phyloP scores from a whole-genome alignment of 805 yeast genomes.

The Nakazawaea holstii region DNA sequence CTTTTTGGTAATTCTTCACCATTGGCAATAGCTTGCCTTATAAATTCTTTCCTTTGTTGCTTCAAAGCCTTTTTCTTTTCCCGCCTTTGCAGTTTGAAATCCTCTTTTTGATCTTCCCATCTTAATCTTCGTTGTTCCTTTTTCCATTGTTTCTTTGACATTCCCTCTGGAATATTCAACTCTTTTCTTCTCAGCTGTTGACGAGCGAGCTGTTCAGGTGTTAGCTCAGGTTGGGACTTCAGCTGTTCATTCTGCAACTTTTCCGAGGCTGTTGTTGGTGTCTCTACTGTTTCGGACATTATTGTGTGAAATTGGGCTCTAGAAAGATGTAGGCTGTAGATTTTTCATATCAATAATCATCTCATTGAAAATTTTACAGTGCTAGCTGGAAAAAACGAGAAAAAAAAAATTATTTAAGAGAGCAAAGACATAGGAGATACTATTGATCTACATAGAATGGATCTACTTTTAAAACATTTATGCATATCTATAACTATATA shows the following conservation, averaged over 20 bases:
- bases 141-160: slow-evolving; percentile 85
- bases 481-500: too few species aligned
- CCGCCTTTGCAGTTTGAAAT: slow-evolving; percentile 45
- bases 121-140: slow-evolving; percentile 50
- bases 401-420: too few species aligned
- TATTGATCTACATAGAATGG: too few species aligned
- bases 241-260: neutral
- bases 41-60: slow-evolving; percentile 22
- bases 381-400: too few species aligned
- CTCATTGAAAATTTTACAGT: too few species aligned
- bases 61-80: slow-evolving; percentile 46
- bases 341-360: too few species aligned
- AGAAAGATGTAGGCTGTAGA: too few species aligned
- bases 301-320: too few species aligned
- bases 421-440: too few species aligned
- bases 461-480: too few species aligned
- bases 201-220: neutral
- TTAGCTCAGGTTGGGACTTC: neutral
- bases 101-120: slow-evolving; percentile 63
- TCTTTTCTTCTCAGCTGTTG: slow-evolving; percentile 4
- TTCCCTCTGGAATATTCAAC: slow-evolving; percentile 66
- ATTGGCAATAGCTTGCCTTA: slow-evolving; percentile 29
- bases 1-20: slow-evolving; percentile 31
- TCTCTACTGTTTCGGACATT: too few species aligned
- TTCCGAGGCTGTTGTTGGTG: neutral